Conservation (phyloP, 2,329 filamentous ascomycete genomes). For the Didymella arachidicola region DNA sequence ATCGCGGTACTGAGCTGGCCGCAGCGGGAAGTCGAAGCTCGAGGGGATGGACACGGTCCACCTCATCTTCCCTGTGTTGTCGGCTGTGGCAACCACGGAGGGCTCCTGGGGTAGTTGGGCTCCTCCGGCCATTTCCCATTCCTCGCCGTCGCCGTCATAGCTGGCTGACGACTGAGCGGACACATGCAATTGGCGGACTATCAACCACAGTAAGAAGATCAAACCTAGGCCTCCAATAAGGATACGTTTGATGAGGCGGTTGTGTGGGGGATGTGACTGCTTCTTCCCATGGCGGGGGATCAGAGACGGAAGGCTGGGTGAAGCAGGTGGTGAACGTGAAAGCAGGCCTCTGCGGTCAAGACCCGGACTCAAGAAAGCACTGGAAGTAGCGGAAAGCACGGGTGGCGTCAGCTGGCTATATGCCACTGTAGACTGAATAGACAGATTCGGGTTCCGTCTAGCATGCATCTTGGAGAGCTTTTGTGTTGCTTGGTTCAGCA, state of each 20-base stretch:
- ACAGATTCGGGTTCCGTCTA: conserved; percentile 57
- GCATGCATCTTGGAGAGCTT: conserved; percentile 55
- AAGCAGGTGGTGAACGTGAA: conserved; percentile 73
- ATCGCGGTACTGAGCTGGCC: conserved; percentile 70
- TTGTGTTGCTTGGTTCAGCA: conserved; percentile 48
- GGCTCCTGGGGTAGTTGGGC: conserved; percentile 74
- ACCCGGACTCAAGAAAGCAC: conserved; percentile 47
- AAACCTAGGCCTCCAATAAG: conserved; percentile 61
- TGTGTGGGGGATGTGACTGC: conserved; percentile 59
- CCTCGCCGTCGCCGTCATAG: conserved; percentile 46
- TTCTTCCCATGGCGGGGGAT: conserved; percentile 71
- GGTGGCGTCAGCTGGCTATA: conserved; percentile 47
- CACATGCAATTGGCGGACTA: conserved; percentile 42
- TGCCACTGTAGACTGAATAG: conserved; percentile 52
- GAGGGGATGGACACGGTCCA: conserved; percentile 86
- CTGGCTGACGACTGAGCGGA: conserved; percentile 15
- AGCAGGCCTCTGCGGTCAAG: conserved; percentile 63
- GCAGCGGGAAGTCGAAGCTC: conserved; percentile 70
- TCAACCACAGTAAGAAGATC: conserved; percentile 61
- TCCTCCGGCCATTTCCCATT: conserved; percentile 73
- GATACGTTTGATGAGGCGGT: conserved; percentile 65
- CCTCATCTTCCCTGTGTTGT: conserved; percentile 68
- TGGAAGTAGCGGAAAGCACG: conserved; percentile 43
- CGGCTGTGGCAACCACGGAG: conserved; percentile 74
- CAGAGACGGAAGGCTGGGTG: conserved; percentile 73